Conservation (phyloP, 495 filamentous ascomycete genomes). For the Zalerion maritima region DNA sequence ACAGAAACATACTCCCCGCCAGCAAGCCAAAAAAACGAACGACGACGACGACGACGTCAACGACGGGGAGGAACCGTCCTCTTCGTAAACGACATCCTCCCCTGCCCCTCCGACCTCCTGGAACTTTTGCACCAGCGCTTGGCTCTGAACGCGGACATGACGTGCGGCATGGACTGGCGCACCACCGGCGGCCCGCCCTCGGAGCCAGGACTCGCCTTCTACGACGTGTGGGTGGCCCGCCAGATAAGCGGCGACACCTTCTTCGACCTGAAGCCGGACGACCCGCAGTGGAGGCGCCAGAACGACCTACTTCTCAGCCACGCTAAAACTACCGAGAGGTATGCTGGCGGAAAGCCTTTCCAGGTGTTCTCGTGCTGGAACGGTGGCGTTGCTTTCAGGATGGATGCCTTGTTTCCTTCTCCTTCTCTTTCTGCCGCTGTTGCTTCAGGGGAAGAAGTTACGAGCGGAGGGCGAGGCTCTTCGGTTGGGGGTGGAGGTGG, state of each 20-base stretch:
- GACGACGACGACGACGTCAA: too few relatives aligned
- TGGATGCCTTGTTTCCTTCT: too few relatives aligned
- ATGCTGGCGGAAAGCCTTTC: constrained; percentile 20
- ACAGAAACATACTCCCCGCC: too few relatives aligned
- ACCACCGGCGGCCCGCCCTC: constrained; percentile 20
- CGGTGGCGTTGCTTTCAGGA: constrained; percentile 21
- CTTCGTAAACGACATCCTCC: constrained; percentile 35
- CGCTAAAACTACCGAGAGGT: constrained; percentile 11
- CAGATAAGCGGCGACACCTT: constrained; percentile 35
- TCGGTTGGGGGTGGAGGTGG: too few relatives aligned
- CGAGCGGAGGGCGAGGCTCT: too few relatives aligned
- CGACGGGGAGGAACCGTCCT: constrained; percentile 28
- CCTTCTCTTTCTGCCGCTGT: constrained; percentile 18
- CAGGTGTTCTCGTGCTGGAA: constrained; percentile 45
- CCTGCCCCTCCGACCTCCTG: constrained; percentile 37
- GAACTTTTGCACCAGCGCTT: constrained; percentile 33
- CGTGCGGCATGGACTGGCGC: constrained; percentile 40
- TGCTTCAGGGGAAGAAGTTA: constrained; percentile 12
- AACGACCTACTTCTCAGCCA: constrained; percentile 36
- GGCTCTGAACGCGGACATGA: constrained; percentile 32
- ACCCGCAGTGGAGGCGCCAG: constrained; percentile 19
- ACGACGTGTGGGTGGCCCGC: constrained; percentile 38
- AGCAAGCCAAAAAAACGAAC: too few relatives aligned
- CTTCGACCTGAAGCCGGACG: constrained; percentile 29
- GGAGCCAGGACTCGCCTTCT: too few relatives aligned